Base-by-base conservation (phyloP, 768 basidiomycete species). In the Agrocybe praecox region DNA sequence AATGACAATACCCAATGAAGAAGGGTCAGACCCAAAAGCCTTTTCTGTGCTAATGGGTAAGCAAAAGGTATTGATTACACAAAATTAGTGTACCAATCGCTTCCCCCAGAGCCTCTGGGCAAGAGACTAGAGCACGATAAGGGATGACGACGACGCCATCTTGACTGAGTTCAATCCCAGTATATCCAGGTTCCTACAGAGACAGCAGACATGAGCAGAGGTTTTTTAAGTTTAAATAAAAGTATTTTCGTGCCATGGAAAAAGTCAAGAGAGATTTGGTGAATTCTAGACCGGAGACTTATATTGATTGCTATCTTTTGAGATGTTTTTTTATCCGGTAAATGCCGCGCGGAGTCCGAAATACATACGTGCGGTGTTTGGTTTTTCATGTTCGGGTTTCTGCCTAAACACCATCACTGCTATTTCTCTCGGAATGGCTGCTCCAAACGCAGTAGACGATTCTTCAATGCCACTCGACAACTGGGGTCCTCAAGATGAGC, bases 1-100 rank as follows among this genome's bases (percentile, higher is more conserved):
- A 47, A 96, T 72, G 58, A 96, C 80, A 60, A 97, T 88, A 1
- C 94, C 94, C 49, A 96, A 76, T 45, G 86, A 87, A 49, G 85
- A 75, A 8, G 89, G 81, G 56, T 84, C 77, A 11, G 91, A 92
- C 19, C 94, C 94, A 65, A 96, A 96, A 2, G 91, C 94, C 62
- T 84, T 79, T 63, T 88, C 90, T 92, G 8, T 50, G 40, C 40
- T 32, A 19, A 18, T 26, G 42, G 46, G 18, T 42, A 48, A 50
- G n/a, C 46, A 49, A 46, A 46, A 8, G 32, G 23, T 17, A 32
- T 54, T 56, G 51, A 46, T 6, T 23, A 46, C 18, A 14, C 19
- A 26, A 51, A 54, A 75, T 55, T 58, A 29, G 26, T 29, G 9
- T 29, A 86, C 90, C 86, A 56, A 96, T 92, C 18, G 87, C 81